Conservation (phyloP, 78 protist genomes). For the Guillardia theta region DNA sequence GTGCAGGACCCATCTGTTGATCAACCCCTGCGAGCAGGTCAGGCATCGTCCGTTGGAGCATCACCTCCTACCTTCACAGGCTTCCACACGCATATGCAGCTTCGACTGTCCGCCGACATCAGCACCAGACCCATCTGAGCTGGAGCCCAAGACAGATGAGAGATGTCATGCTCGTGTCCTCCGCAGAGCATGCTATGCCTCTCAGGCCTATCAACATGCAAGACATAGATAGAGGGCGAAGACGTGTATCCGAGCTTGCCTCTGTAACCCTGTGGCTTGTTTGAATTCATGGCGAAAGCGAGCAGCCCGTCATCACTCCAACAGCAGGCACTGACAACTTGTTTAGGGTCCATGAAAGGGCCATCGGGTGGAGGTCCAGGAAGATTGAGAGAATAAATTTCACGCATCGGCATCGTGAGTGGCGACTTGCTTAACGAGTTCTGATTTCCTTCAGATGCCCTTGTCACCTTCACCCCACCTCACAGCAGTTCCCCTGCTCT, state of each 20-base stretch:
- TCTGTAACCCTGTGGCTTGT: background rate
- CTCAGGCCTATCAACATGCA: conserved; percentile 19
- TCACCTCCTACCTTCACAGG: too few species aligned
- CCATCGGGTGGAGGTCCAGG: background rate
- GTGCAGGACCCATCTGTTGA: conserved; percentile 1
- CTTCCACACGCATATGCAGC: background rate
- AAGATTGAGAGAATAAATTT: background rate
- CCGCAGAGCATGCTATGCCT: background rate
- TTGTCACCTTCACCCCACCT: too few species aligned
- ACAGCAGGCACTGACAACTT: background rate
- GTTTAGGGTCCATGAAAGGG: background rate
- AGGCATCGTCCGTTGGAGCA: too few species aligned
- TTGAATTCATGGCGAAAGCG: background rate
- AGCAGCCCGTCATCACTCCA: background rate
- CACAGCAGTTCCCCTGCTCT: too few species aligned
- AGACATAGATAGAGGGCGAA: background rate
- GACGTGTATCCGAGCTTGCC: background rate
- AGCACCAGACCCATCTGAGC: background rate
- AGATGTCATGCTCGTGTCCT: background rate
- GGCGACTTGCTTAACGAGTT: too few species aligned
- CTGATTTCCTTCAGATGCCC: too few species aligned
- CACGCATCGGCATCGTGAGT: conserved; percentile 9
- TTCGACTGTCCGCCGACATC: background rate
- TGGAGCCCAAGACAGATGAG: background rate
- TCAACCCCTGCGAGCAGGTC: too few species aligned